Conservation (phyloP, 345 rosid genomes). For the Lenwebbia sp. region DNA sequence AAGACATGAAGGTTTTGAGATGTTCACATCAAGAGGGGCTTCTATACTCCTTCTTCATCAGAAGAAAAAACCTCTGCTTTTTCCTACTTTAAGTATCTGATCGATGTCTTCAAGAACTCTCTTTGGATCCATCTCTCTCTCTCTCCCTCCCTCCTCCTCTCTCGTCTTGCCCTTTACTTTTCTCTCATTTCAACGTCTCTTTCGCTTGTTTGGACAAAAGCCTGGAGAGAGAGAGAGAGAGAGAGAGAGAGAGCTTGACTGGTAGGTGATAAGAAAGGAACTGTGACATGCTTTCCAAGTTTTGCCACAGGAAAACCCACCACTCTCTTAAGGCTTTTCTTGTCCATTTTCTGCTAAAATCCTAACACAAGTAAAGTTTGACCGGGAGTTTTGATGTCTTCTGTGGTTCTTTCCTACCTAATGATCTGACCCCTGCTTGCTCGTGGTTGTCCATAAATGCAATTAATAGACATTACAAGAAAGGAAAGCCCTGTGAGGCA, state of each 20-base stretch:
- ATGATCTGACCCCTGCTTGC: not conserved
- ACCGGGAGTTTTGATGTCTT: conserved; percentile 7
- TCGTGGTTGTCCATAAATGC: not conserved
- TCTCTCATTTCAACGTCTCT: not conserved
- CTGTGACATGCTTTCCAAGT: not conserved
- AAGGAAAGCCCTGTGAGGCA: not conserved
- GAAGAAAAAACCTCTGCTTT: conserved; percentile 53
- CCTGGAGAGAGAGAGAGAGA: not conserved
- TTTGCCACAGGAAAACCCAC: not conserved
- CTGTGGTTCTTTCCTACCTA: not conserved
- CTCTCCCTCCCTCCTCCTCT: not conserved
- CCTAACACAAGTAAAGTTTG: conserved; percentile 20
- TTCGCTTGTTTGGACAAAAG: not conserved
- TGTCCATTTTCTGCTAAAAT: conserved; percentile 17
- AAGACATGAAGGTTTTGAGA: conserved; percentile 18
- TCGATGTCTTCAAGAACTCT: conserved; percentile 1
- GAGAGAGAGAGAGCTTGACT: not conserved
- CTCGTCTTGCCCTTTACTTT: not conserved
- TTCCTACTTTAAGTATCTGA: conserved; percentile 38
- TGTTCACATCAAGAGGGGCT: conserved; percentile 37
- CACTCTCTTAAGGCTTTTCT: conserved; percentile 8
- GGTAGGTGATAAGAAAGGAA: not conserved
- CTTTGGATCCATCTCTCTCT: conserved; percentile 17
- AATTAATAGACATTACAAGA: not conserved
- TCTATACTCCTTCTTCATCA: conserved; percentile 31